These are phyloP conservation scores for Domatiomyces globalis DNA, from an alignment of 2,329 filamentous ascomycete genomes.

Conservation along the genomic window DNA sequence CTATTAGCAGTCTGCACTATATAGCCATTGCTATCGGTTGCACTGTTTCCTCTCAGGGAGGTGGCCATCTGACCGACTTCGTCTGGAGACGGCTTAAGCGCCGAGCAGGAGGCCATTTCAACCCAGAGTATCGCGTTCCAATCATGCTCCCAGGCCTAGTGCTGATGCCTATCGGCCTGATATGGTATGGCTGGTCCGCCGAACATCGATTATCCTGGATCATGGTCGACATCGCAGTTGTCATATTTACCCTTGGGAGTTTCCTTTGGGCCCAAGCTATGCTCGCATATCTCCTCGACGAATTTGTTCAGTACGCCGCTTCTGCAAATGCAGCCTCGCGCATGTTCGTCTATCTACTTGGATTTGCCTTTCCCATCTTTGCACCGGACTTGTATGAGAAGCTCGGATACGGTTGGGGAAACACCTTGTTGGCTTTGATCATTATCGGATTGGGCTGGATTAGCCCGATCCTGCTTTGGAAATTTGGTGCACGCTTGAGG, in stretches of 20 bases:
- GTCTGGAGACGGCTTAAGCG: conserved; percentile 22
- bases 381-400: conserved; percentile 6
- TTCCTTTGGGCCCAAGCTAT: not conserved
- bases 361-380: conserved; percentile 11
- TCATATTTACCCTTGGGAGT: conserved; percentile 5
- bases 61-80: no score
- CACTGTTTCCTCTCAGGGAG: conserved; percentile 33
- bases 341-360: conserved; percentile 4
- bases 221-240: conserved; percentile 17
- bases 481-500: conserved; percentile 33
- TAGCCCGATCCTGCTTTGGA: conserved; percentile 39
- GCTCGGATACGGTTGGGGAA: conserved; percentile 10
- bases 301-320: conserved; percentile 1
- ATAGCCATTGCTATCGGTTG: conserved; percentile 43
- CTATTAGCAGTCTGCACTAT: conserved; percentile 42
- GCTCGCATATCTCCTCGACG: conserved; percentile 10
- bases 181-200: conserved; percentile 20
- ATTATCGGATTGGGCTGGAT: conserved; percentile 21
- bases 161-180: conserved; percentile 25
- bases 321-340: conserved; percentile 2
- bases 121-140: conserved; percentile 41
- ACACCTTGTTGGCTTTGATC: conserved; percentile 5
- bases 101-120: conserved; percentile 3
- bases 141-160: conserved; percentile 36
- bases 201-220: conserved; percentile 18